A percentile compares a stretch with the other conserved stretches of the same genome.
phyloP scores from a whole-genome alignment of 2,329 filamentous ascomycete genomes.

The Claviceps pusilla region DNA sequence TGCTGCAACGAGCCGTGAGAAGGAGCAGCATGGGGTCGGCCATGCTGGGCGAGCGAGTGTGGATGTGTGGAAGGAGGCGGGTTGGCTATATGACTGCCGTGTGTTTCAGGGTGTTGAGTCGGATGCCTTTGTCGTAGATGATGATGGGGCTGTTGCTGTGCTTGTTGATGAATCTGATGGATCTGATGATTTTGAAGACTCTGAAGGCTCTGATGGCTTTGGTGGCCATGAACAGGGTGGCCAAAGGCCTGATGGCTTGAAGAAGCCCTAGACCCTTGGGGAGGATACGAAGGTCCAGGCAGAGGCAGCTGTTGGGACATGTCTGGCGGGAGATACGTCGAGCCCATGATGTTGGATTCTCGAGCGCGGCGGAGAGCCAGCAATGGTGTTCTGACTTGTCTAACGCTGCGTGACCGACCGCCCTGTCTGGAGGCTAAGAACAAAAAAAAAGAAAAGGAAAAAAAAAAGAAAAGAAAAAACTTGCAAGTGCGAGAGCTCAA shows the following conservation, averaged over 20 bases:
- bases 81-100: not conserved
- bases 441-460: too few relatives aligned
- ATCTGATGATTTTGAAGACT: too few relatives aligned
- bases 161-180: slow-evolving; percentile 3
- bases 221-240: not conserved
- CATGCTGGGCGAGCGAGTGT: slow-evolving; percentile 8
- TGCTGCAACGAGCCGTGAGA: slow-evolving; percentile 5
- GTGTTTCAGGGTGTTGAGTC: slow-evolving; percentile 11
- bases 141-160: slow-evolving; percentile 2
- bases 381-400: too few relatives aligned
- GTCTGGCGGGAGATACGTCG: slow-evolving; percentile 15
- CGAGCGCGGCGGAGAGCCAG: too few relatives aligned
- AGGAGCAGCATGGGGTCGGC: not conserved
- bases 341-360: slow-evolving; percentile 14
- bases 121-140: slow-evolving; percentile 3
- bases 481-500: too few relatives aligned
- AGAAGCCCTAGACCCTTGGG: slow-evolving; percentile 11
- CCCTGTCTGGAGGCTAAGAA: too few relatives aligned
- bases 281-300: slow-evolving; percentile 13
- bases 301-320: slow-evolving; percentile 17
- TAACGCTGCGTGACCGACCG: too few relatives aligned
- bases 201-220: too few relatives aligned
- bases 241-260: slow-evolving; percentile 8
- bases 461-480: too few relatives aligned
- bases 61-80: slow-evolving; percentile 9